A percentile compares a stretch with the other conserved stretches of the same genome.
These are phyloP conservation scores for Paramyrothecium roridum DNA, from an alignment of 2,329 filamentous ascomycete species.

Conservation along the genomic window DNA sequence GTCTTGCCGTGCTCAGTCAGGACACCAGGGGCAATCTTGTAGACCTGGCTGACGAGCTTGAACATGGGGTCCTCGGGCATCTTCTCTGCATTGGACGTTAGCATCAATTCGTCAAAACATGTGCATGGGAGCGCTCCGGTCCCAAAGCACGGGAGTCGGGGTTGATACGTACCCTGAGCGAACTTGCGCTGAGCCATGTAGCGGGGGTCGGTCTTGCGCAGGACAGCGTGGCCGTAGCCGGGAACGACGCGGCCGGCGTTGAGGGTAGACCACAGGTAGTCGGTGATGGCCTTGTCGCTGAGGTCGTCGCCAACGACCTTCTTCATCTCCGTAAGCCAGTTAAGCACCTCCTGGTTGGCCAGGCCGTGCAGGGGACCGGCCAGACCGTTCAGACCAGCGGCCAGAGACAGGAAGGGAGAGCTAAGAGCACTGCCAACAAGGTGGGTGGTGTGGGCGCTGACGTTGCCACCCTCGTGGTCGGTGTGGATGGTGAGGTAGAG, in stretches of 20 bases:
- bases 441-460: constrained; percentile 97
- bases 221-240: constrained; percentile 97
- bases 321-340: constrained; percentile 99
- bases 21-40: constrained; percentile 98
- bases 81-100: constrained; percentile 54
- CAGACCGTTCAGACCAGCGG: constrained; percentile 96
- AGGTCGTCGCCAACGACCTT: constrained; percentile 88
- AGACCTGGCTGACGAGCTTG: constrained; percentile 99
- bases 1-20: constrained; percentile 99
- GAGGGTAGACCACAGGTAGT: constrained; percentile 98
- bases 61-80: constrained; percentile 98
- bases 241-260: constrained; percentile 95
- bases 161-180: constrained; percentile 55
- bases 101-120: constrained; percentile 7
- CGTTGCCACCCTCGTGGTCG: constrained; percentile 99
- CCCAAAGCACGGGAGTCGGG: background rate
- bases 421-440: constrained; percentile 93
- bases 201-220: constrained; percentile 99
- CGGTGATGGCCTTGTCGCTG: constrained; percentile 92
- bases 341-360: constrained; percentile 98
- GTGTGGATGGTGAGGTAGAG: constrained; percentile 99
- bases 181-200: constrained; percentile 99
- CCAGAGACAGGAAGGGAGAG: constrained; percentile 94
- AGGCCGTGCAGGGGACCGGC: constrained; percentile 97
- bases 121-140: background rate